These are phyloP conservation scores for Glarea lozoyensis DNA, from an alignment of 495 filamentous ascomycete genomes.

Conservation along the genomic window DNA sequence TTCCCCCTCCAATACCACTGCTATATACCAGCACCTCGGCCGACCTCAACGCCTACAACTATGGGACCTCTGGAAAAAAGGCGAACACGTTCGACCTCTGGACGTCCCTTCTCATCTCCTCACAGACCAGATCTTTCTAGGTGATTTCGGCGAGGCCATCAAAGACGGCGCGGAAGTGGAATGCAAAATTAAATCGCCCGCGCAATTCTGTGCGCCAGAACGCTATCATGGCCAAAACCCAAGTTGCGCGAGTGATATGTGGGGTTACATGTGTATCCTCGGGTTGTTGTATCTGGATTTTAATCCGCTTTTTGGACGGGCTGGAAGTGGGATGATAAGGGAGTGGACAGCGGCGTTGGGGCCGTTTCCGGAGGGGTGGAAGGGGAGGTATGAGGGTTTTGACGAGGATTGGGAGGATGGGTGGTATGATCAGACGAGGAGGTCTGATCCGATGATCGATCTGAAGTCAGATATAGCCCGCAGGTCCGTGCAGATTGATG, in stretches of 20 bases:
- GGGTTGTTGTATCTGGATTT: neutral
- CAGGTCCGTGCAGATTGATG: neutral
- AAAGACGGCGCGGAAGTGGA: neutral
- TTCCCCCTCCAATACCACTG: neutral
- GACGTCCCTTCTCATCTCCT: neutral
- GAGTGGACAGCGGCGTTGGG: neutral
- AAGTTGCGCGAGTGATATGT: slow-evolving; percentile 1
- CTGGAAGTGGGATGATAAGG: neutral
- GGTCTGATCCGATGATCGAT: neutral
- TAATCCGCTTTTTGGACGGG: neutral
- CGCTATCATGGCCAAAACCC: neutral
- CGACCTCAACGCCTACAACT: neutral
- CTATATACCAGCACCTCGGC: neutral
- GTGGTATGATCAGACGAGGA: slow-evolving; percentile 1
- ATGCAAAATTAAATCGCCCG: neutral
- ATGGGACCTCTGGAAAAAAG: neutral
- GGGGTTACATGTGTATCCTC: slow-evolving; percentile 1
- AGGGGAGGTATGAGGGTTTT: neutral
- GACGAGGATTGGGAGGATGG: neutral
- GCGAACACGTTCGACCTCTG: neutral
- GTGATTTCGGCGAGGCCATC: neutral
- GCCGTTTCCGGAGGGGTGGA: neutral
- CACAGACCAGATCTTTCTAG: neutral
- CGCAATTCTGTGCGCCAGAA: neutral
- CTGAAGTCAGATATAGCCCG: neutral